Conservation (phyloP, 495 filamentous ascomycete genomes). For the Penicillium roqueforti region DNA sequence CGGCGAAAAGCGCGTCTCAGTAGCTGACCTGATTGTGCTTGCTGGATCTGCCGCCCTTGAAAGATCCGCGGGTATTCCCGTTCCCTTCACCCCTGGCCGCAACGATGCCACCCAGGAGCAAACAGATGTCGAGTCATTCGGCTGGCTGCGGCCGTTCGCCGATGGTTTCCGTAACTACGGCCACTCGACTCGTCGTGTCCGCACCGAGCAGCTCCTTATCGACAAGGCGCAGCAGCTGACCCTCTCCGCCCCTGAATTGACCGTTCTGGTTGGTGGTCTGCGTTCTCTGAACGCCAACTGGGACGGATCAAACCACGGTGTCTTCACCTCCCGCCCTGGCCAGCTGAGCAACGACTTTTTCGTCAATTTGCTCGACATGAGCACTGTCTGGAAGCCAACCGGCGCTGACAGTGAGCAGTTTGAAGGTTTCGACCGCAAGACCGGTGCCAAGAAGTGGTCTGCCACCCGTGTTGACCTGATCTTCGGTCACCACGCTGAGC, state of each 20-base stretch:
- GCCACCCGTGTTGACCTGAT: conserved; percentile 65
- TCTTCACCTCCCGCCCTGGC: conserved; percentile 60
- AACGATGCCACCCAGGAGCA: conserved; percentile 57
- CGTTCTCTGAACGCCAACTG: conserved; percentile 63
- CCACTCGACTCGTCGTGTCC: conserved; percentile 51
- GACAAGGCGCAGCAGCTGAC: conserved; percentile 64
- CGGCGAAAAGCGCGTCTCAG: conserved; percentile 61
- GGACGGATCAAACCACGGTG: conserved; percentile 57
- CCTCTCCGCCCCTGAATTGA: conserved; percentile 62
- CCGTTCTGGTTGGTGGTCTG: conserved; percentile 63
- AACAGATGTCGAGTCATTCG: conserved; percentile 60
- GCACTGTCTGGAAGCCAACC: conserved; percentile 56
- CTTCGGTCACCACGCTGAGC: conserved; percentile 66
- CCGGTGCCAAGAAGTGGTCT: conserved; percentile 63
- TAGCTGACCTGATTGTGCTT: conserved; percentile 69
- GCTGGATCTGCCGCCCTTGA: conserved; percentile 48
- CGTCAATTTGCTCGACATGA: conserved; percentile 64
- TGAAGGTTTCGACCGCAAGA: conserved; percentile 61
- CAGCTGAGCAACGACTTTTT: conserved; percentile 73
- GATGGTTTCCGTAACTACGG: conserved; percentile 78
- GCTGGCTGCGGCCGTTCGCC: conserved; percentile 54
- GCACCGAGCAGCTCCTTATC: conserved; percentile 61
- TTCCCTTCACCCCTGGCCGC: conserved; percentile 46
- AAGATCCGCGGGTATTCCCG: conserved; percentile 37
- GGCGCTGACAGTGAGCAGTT: conserved; percentile 48